Base-by-base conservation (phyloP, 495 filamentous ascomycete species). In the Glutinoglossum americanum region DNA sequence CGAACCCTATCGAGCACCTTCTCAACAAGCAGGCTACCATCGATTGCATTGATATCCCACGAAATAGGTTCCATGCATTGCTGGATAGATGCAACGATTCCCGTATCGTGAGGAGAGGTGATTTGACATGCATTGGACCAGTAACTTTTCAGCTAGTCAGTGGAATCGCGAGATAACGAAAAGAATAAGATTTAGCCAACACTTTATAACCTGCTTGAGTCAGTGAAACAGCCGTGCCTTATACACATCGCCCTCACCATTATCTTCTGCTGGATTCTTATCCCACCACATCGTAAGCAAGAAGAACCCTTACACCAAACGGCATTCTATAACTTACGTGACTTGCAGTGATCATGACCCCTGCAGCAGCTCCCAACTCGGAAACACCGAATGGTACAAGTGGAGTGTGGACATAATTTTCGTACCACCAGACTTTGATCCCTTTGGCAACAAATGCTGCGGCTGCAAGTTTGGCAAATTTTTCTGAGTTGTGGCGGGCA, bases 281-380 rank as follows among this genome's bases (percentile, higher is more conserved):
- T 21, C 25, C 21, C 32, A 3, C 13, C 32, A 28, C 25, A 19
- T 23, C n/a, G 13, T 32, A 32, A 32, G 37, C 28, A 26, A 17
- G 28, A 33, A 25, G 23, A 53, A 5, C 23, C 23, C 2, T 0
- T 1, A 28, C 49, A 53, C 3, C 19, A 45, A 28, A 54, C 9
- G 32, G 30, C 17, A 23, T 56, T 30, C 54, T n/a, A 39, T 30
- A 19, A 39, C 72, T 54, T 71, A 74, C 72, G 66, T 84, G 80
- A 60, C 77, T 80, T 26, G 83, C 83, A 48, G 83, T 85, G 51
- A 85, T 73, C 83, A 87, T 85, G 25, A 87, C 69, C 45, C 83
- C 83, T 32, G 80, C 82, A 8, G 73, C 75, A 56, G 82, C 78
- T 37, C 68, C 66, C 55, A 79, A 67, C 53, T 76, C 64, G 1